A percentile compares a stretch with the other conserved stretches of the same genome.
Evolutionary conservation across 768 basidiomycete genomes (phyloP).

Genomic region (Cyathus striatus): DNA sequence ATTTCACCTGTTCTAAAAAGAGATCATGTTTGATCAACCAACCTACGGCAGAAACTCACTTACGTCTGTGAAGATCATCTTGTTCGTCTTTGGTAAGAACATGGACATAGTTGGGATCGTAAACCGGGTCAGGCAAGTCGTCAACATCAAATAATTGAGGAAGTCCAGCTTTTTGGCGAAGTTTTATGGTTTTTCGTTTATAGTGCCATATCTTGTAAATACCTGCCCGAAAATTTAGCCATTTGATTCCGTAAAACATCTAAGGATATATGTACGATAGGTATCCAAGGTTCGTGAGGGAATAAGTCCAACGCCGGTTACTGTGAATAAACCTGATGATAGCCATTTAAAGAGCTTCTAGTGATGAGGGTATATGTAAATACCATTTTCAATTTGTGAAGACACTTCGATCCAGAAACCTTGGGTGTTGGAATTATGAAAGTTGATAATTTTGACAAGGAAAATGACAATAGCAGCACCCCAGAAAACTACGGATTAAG

Average conservation of each 20-base stretch:
- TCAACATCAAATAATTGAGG: conserved; percentile 69
- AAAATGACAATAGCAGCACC: conserved; percentile 80
- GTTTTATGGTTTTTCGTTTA: conserved; percentile 52
- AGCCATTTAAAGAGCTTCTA: neutral
- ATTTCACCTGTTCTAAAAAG: conserved; percentile 58
- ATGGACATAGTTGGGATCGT: conserved; percentile 66
- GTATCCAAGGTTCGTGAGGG: conserved; percentile 74
- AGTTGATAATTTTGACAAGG: conserved; percentile 60
- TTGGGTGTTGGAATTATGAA: conserved; percentile 63
- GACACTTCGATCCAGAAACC: conserved; percentile 80
- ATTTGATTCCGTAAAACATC: neutral
- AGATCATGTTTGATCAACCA: neutral
- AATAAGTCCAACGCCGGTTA: conserved; percentile 76
- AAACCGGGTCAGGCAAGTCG: conserved; percentile 75
- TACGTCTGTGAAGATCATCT: conserved; percentile 59
- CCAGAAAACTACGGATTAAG: conserved; percentile 62
- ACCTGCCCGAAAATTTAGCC: conserved; percentile 35
- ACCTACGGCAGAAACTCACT: conserved; percentile 14
- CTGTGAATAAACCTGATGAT: conserved; percentile 62
- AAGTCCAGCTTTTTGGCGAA: conserved; percentile 59
- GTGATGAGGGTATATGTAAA: neutral
- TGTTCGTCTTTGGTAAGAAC: conserved; percentile 66
- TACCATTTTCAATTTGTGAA: conserved; percentile 75
- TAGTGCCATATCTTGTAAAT: conserved; percentile 72
- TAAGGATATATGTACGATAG: conserved; percentile 42